Percentiles rank a stretch among this genome's conserved stretches.
phyloP scores from a whole-genome alignment of 169 alveolate species.

The Plasmodium sp. region DNA sequence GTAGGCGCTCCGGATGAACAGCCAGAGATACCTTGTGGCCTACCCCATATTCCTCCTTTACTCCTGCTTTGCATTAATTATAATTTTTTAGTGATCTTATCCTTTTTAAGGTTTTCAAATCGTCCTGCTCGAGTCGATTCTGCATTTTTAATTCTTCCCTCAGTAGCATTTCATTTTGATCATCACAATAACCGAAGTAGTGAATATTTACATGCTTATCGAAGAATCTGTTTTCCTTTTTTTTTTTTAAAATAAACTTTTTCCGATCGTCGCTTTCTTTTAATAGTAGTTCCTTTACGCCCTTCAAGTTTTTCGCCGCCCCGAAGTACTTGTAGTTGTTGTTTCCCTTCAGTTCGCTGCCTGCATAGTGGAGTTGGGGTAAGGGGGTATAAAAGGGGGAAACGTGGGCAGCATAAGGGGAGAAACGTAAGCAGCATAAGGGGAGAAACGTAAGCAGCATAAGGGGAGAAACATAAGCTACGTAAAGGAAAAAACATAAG shows the following conservation, averaged over 20 bases:
- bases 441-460: not conserved
- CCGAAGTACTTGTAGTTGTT: constrained; percentile 95
- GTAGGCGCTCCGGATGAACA: constrained; percentile 81
- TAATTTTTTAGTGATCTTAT: constrained; percentile 78
- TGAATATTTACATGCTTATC: constrained; percentile 51
- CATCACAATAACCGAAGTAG: constrained; percentile 73
- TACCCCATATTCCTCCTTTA: constrained; percentile 88
- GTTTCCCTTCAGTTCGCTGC: constrained; percentile 87
- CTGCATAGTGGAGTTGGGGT: not conserved
- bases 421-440: not conserved
- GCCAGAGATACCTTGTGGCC: constrained; percentile 86
- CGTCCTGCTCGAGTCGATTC: constrained; percentile 40
- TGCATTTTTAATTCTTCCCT: constrained; percentile 48
- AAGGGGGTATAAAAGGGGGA: not conserved
- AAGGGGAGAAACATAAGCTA: not conserved
- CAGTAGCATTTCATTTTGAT: constrained; percentile 28
- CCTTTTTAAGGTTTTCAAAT: constrained; percentile 57
- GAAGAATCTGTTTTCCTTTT: constrained; percentile 24
- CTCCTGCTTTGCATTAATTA: constrained; percentile 84
- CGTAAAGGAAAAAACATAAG: not conserved
- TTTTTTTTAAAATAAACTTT: constrained; percentile 27
- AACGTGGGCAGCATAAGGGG: not conserved
- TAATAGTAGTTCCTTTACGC: constrained; percentile 93
- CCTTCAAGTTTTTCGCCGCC: constrained; percentile 96
- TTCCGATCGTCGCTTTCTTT: constrained; percentile 81